phyloP scores from a whole-genome alignment of 192 early-diverging fungal species.

The Podila epicladia region DNA sequence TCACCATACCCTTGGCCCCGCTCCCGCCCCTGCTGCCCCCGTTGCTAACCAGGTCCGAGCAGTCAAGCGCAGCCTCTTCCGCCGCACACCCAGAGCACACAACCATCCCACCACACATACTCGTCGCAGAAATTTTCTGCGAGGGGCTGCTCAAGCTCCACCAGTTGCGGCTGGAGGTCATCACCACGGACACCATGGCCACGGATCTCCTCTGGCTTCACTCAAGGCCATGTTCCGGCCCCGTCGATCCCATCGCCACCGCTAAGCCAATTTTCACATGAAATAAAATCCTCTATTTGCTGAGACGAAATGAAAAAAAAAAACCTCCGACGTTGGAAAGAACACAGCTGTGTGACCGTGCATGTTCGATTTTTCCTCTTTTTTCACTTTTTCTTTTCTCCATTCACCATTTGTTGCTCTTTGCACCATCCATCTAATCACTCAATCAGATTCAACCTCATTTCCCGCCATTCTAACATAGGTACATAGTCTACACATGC shows the following conservation, averaged over 20 bases:
- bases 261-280: neutral
- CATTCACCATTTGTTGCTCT: no score
- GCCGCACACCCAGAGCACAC: neutral
- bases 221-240: conserved; percentile 3
- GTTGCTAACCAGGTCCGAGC: neutral
- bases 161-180: neutral
- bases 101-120: neutral
- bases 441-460: no score
- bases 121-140: neutral
- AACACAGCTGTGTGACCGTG: no score
- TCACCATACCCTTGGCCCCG: neutral
- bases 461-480: no score
- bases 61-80: neutral
- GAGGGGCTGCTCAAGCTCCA: neutral
- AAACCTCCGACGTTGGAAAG: neutral
- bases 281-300: neutral
- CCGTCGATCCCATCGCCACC: neutral
- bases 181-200: neutral
- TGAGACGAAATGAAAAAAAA: neutral
- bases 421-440: no score
- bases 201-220: neutral
- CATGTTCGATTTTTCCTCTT: no score
- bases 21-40: neutral
- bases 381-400: no score
- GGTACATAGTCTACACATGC: no score